Conservation (phyloP, 192 early-diverging fungal species). For the Physocladia obscura region DNA sequence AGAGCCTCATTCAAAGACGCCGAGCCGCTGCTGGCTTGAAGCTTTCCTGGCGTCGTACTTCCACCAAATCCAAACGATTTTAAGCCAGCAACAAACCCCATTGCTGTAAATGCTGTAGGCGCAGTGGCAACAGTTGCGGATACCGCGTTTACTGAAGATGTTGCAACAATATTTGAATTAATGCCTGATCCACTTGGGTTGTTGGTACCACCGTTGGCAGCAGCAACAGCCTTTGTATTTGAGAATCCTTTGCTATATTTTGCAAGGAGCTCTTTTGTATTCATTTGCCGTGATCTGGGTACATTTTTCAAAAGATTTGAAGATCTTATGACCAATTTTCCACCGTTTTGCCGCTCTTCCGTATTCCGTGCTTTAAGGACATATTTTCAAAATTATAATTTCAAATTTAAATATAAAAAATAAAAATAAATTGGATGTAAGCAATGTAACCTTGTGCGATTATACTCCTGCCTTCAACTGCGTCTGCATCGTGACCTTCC, state of each 20-base stretch:
- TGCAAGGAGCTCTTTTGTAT: slow-evolving; percentile 35
- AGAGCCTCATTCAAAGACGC: neutral
- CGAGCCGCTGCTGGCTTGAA: no score
- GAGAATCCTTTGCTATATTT: slow-evolving; percentile 22
- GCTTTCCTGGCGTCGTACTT: neutral
- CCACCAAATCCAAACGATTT: slow-evolving; percentile 10
- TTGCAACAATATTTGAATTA: neutral
- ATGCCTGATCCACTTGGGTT: neutral
- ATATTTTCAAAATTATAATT: no score
- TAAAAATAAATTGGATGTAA: neutral
- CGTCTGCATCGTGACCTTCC: slow-evolving; percentile 21
- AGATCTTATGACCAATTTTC: neutral
- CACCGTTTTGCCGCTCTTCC: slow-evolving; percentile 3
- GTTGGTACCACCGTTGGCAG: neutral
- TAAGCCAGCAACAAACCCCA: neutral
- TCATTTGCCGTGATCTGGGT: slow-evolving; percentile 2
- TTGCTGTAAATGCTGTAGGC: neutral
- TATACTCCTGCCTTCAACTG: slow-evolving; percentile 48
- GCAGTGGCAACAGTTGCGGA: neutral
- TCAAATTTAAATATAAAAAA: neutral
- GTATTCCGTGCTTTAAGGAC: neutral
- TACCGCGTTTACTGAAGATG: neutral
- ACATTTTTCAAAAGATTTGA: neutral
- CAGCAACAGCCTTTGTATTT: neutral
- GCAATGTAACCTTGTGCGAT: slow-evolving; percentile 55